phyloP scores from a whole-genome alignment of 2,329 filamentous ascomycete genomes.

The Xylaria sp. region DNA sequence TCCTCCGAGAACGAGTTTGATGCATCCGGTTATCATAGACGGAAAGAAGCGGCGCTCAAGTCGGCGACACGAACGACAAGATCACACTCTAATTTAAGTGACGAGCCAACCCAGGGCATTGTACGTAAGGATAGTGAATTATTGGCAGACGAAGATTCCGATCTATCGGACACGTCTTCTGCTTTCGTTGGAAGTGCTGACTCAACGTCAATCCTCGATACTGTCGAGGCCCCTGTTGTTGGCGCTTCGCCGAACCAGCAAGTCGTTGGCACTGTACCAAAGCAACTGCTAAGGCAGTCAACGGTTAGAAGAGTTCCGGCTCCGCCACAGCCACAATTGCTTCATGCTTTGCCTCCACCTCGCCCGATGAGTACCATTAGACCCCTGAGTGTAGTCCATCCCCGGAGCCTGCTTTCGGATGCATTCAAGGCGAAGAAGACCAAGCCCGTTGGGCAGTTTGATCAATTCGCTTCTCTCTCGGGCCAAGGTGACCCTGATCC shows the following conservation, averaged over 20 bases:
- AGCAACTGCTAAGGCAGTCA: conserved; percentile 64
- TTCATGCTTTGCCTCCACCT: conserved; percentile 73
- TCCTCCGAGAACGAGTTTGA: conserved; percentile 84
- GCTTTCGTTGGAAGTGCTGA: conserved; percentile 72
- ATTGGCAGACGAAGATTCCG: conserved; percentile 63
- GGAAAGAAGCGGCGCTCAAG: conserved; percentile 65
- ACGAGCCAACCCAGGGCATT: conserved; percentile 52
- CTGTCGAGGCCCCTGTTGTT: conserved; percentile 63
- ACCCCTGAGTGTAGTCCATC: conserved; percentile 70
- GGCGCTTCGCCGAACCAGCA: conserved; percentile 60
- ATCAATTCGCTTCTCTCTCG: conserved; percentile 76
- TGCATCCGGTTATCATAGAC: conserved; percentile 66
- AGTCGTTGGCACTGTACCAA: conserved; percentile 68
- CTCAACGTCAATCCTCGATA: conserved; percentile 73
- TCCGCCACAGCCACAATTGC: conserved; percentile 59
- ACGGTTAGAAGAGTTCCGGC: conserved; percentile 68
- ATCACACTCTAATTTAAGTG: conserved; percentile 59
- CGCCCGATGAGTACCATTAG: conserved; percentile 68
- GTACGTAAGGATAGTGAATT: conserved; percentile 56
- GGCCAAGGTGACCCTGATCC: conserved; percentile 81
- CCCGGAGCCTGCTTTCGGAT: conserved; percentile 73
- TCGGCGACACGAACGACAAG: conserved; percentile 61
- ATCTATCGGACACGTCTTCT: conserved; percentile 66
- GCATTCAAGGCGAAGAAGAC: conserved; percentile 75
- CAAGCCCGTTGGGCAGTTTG: conserved; percentile 73